A percentile compares a stretch with the other conserved stretches of the same genome.
These are phyloP conservation scores for Coniochaeta sp. DNA, from an alignment of 2,329 filamentous ascomycete species.

Conservation along the genomic window DNA sequence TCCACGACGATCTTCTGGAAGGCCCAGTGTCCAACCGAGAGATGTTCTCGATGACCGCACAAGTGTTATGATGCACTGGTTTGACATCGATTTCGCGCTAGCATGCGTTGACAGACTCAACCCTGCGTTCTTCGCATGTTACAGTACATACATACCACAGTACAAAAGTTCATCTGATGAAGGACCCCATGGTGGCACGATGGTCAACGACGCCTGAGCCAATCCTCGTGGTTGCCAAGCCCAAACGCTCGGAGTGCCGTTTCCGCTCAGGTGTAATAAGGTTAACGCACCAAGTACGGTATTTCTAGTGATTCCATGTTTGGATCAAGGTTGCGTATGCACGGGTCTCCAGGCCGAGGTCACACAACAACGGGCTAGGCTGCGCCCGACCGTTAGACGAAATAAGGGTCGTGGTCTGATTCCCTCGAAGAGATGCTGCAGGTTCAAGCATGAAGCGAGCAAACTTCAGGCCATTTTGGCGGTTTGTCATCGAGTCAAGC, in stretches of 20 bases:
- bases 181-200: neutral
- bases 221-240: neutral
- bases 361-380: neutral
- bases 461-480: neutral
- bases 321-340: neutral
- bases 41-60: neutral
- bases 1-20: constrained; percentile 1
- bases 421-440: neutral
- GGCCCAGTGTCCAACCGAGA: neutral
- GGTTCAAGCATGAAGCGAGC: neutral
- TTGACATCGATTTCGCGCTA: neutral
- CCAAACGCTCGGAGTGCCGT: neutral
- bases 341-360: neutral
- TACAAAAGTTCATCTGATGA: neutral
- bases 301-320: neutral
- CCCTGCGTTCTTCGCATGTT: too few species aligned
- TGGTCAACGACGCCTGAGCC: neutral
- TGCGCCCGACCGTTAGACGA: neutral
- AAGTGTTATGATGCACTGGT: neutral
- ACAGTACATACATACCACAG: too few species aligned
- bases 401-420: neutral
- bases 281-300: too few species aligned
- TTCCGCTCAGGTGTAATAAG: neutral
- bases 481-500: neutral
- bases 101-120: neutral